phyloP scores from a whole-genome alignment of 2,329 filamentous ascomycete species.

The Venturiaceae sp. region DNA sequence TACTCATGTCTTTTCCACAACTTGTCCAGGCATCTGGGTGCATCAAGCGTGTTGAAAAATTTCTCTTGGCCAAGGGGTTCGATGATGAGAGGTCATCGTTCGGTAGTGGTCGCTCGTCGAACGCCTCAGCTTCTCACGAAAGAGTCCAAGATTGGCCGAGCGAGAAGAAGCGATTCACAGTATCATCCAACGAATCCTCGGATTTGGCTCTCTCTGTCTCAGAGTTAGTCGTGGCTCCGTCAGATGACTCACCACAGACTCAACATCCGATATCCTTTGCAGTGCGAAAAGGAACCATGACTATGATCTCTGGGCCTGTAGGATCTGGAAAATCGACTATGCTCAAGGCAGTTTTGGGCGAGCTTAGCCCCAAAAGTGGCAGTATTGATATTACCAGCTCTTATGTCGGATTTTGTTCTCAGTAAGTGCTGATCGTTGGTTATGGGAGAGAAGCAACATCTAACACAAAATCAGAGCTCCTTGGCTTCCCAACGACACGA shows the following conservation, averaged over 20 bases:
- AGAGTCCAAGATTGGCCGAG: not conserved
- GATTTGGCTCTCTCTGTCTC: not conserved
- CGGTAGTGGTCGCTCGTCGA: not conserved
- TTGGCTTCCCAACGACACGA: slow-evolving; percentile 8
- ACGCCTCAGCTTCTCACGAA: not conserved
- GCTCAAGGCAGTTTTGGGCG: slow-evolving; percentile 11
- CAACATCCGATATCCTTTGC: not conserved
- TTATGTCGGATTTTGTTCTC: slow-evolving; percentile 7
- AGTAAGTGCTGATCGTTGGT: no score
- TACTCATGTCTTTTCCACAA: not conserved
- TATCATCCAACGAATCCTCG: not conserved
- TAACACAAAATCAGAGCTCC: not conserved
- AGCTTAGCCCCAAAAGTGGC: slow-evolving; percentile 8
- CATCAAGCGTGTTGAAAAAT: not conserved
- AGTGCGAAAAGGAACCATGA: slow-evolving; percentile 9
- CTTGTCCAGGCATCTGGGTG: not conserved
- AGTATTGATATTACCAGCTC: not conserved
- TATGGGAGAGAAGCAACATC: not conserved
- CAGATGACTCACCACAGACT: not conserved
- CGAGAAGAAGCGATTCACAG: not conserved
- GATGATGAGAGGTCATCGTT: not conserved
- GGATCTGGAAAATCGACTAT: slow-evolving; percentile 14
- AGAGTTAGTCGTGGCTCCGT: not conserved
- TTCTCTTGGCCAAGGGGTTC: not conserved
- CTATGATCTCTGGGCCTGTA: slow-evolving; percentile 14